Evolutionary conservation across 495 filamentous ascomycete species (phyloP).

Genomic region (Aspergillus asperescens): DNA sequence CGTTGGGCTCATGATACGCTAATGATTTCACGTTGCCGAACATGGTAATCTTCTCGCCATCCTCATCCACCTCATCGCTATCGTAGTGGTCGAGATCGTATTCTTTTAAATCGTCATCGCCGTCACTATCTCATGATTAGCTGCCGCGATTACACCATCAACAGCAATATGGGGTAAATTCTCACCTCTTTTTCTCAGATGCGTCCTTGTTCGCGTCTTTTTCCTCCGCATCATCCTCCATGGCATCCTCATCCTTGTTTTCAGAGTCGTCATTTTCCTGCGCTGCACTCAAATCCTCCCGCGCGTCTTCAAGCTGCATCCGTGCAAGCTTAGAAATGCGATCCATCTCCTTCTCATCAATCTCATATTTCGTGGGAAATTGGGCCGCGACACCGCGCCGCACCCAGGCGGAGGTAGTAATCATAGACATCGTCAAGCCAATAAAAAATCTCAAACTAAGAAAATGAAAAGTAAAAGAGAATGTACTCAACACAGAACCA

Average conservation of each 20-base stretch:
- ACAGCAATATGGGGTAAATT: neutral
- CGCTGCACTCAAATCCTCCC: constrained; percentile 75
- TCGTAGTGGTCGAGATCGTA: constrained; percentile 96
- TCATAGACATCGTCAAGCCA: constrained; percentile 68
- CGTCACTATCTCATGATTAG: neutral
- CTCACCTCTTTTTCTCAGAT: constrained; percentile 18
- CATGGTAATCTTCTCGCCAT: constrained; percentile 73
- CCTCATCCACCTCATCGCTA: constrained; percentile 64
- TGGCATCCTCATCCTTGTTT: constrained; percentile 28
- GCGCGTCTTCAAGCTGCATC: constrained; percentile 86
- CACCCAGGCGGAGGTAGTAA: constrained; percentile 91
- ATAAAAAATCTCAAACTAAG: constrained; percentile 2
- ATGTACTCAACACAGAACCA: neutral
- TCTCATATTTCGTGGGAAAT: constrained; percentile 83
- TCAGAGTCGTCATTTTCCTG: constrained; percentile 31
- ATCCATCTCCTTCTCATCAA: constrained; percentile 87
- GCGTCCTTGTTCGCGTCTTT: constrained; percentile 20
- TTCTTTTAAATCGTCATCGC: constrained; percentile 80
- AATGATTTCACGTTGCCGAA: constrained; percentile 92
- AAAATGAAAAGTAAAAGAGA: constrained; percentile 3
- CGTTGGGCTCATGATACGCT: constrained; percentile 87
- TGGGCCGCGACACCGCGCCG: constrained; percentile 88
- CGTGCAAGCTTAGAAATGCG: constrained; percentile 86
- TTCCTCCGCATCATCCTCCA: constrained; percentile 30
- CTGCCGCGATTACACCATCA: no score